Conservation (phyloP, 257 asterid species). For the Asclepias syriaca region DNA sequence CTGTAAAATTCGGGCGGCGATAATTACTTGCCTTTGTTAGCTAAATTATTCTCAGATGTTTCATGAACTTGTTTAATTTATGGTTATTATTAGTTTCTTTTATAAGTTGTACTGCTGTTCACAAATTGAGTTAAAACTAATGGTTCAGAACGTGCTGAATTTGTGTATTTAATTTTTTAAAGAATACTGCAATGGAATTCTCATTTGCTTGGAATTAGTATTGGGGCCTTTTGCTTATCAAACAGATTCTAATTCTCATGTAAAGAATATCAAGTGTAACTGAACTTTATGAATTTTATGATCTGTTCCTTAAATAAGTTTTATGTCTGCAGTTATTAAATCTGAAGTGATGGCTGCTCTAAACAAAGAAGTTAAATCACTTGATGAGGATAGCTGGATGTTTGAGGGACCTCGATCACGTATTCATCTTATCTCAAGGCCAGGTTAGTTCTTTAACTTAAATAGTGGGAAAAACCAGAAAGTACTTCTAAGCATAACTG, state of each 20-base stretch:
- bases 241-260: background rate
- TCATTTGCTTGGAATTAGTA: background rate
- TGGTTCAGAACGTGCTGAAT: background rate
- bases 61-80: background rate
- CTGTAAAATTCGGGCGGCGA: background rate
- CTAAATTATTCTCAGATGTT: background rate
- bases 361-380: constrained; percentile 75
- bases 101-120: background rate
- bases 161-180: background rate
- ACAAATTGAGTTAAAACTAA: background rate
- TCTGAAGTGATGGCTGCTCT: constrained; percentile 72
- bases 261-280: background rate
- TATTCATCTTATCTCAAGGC: constrained; percentile 63
- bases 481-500: background rate
- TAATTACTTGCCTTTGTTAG: background rate
- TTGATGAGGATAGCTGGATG: constrained; percentile 97
- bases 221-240: background rate
- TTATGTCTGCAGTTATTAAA: constrained; percentile 51
- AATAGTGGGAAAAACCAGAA: background rate
- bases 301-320: background rate
- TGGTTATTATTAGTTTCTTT: background rate
- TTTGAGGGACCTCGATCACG: constrained; percentile 94
- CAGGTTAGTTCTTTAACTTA: constrained; percentile 32
- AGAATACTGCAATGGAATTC: background rate
- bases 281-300: background rate